A percentile compares a stretch with the other conserved stretches of the same genome.
phyloP scores from a whole-genome alignment of 768 basidiomycete genomes.

The Lentinula raphanica region DNA sequence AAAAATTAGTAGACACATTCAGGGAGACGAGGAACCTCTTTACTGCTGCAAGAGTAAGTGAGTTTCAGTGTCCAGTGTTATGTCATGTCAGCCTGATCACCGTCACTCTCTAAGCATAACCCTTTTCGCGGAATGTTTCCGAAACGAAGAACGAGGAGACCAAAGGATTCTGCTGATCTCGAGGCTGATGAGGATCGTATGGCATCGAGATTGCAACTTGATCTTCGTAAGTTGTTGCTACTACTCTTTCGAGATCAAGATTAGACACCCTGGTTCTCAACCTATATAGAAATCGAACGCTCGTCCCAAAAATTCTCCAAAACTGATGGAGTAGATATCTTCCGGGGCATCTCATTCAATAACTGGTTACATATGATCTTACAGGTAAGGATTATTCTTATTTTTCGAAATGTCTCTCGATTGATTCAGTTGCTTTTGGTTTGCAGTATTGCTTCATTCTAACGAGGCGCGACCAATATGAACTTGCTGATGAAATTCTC shows the following conservation, averaged over 20 bases:
- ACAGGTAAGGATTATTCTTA: slow-evolving; percentile 48
- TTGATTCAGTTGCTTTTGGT: no score
- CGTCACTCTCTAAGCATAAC: slow-evolving; percentile 36
- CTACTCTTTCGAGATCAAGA: background rate
- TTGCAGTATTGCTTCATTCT: slow-evolving; percentile 72
- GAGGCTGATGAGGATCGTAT: slow-evolving; percentile 69
- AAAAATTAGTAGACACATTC: slow-evolving; percentile 84
- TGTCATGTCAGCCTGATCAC: no score
- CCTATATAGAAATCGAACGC: slow-evolving; percentile 48
- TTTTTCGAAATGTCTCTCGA: background rate
- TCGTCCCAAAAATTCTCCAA: slow-evolving; percentile 43
- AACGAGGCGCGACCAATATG: slow-evolving; percentile 57
- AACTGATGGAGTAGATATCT: slow-evolving; percentile 53
- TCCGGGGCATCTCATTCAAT: slow-evolving; percentile 77
- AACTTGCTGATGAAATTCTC: slow-evolving; percentile 68
- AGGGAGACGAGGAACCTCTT: slow-evolving; percentile 84
- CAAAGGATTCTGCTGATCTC: slow-evolving; percentile 22
- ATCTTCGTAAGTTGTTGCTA: slow-evolving; percentile 48
- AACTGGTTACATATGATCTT: slow-evolving; percentile 84
- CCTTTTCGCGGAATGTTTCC: slow-evolving; percentile 72
- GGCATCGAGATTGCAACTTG: slow-evolving; percentile 71
- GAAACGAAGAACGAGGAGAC: slow-evolving; percentile 29
- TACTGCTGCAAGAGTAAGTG: slow-evolving; percentile 64
- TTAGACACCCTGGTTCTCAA: background rate
- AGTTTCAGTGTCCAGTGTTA: no score